A percentile compares a stretch with the other conserved stretches of the same genome.
Evolutionary conservation across 169 alveolate species (phyloP).

Genomic region (Plasmodium relictum): DNA sequence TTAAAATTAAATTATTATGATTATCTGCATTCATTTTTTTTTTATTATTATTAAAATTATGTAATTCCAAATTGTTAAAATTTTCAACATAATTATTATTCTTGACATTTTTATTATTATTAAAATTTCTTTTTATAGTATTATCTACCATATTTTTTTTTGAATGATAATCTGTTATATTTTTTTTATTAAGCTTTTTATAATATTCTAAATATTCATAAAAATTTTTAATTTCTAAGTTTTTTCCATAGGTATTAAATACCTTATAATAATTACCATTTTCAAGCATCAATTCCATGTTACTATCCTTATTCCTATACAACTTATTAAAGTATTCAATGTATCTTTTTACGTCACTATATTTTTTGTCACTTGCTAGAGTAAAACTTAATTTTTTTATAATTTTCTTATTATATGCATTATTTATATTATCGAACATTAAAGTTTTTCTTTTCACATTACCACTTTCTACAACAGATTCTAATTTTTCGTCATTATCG

Average conservation of each 20-base stretch:
- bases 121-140: neutral
- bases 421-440: conserved; percentile 26
- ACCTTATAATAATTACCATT: conserved; percentile 20
- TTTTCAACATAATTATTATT: neutral
- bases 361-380: conserved; percentile 20
- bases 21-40: no score
- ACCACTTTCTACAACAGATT: conserved; percentile 38
- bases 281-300: conserved; percentile 51
- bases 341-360: conserved; percentile 54
- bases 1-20: no score
- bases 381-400: conserved; percentile 1
- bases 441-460: conserved; percentile 60
- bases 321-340: conserved; percentile 49
- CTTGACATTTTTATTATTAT: neutral
- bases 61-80: no score
- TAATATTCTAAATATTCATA: conserved; percentile 47
- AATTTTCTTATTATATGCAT: neutral
- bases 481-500: conserved; percentile 24
- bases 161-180: conserved; percentile 17
- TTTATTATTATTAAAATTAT: no score
- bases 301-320: conserved; percentile 16
- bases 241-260: conserved; percentile 46
- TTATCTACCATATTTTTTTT: neutral
- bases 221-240: conserved; percentile 48
- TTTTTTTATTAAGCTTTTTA: conserved; percentile 39